These are phyloP conservation scores for Trametopsis cervina DNA, from an alignment of 768 basidiomycete genomes.

Conservation along the genomic window DNA sequence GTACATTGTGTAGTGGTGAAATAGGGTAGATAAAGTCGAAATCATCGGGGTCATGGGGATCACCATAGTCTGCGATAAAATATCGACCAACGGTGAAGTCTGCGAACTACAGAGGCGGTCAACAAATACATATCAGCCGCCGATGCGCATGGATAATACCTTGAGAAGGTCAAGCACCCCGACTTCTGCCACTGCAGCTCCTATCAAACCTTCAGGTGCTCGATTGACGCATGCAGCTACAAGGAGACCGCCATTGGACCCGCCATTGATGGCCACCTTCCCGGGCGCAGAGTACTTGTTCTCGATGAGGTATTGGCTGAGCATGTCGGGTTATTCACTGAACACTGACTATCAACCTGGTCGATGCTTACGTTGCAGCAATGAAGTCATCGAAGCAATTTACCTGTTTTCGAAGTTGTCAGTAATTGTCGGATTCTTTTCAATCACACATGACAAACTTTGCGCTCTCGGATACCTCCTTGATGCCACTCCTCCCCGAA, in stretches of 20 bases:
- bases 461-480: slow-evolving; percentile 62
- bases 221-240: slow-evolving; percentile 83
- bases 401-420: too few relatives aligned
- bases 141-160: too few relatives aligned
- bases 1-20: slow-evolving; percentile 79
- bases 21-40: slow-evolving; percentile 82
- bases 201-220: slow-evolving; percentile 67
- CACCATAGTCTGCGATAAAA: slow-evolving; percentile 77
- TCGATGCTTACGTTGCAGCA: slow-evolving; percentile 56
- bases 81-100: slow-evolving; percentile 74
- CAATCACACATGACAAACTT: too few relatives aligned
- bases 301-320: slow-evolving; percentile 66
- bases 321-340: too few relatives aligned
- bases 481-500: slow-evolving; percentile 85
- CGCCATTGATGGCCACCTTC: slow-evolving; percentile 74
- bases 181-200: slow-evolving; percentile 76
- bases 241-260: slow-evolving; percentile 77
- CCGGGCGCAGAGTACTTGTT: slow-evolving; percentile 61
- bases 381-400: slow-evolving; percentile 84
- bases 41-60: slow-evolving; percentile 66
- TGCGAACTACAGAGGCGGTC: slow-evolving; percentile 49
- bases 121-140: too few relatives aligned
- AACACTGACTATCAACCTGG: too few relatives aligned
- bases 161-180: slow-evolving; percentile 78
- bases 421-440: too few relatives aligned